phyloP scores from a whole-genome alignment of 352 stramenopile genomes.

The Pythium chondricola region DNA sequence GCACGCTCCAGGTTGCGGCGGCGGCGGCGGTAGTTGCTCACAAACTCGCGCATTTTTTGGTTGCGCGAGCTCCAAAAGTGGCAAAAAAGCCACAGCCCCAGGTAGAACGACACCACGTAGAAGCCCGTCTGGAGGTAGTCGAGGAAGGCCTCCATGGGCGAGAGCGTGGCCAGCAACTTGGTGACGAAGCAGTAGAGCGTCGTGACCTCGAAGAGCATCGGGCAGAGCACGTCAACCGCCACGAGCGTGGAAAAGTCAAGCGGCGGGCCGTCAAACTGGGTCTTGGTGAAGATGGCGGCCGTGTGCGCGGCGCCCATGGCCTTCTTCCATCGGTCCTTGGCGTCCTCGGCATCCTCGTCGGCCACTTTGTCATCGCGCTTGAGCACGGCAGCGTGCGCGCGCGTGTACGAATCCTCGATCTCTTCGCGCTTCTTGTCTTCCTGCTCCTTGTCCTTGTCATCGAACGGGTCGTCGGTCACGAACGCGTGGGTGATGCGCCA shows the following conservation, averaged over 20 bases:
- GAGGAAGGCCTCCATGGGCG: conserved; percentile 65
- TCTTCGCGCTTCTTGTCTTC: conserved; percentile 64
- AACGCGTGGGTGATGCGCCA: conserved; percentile 38
- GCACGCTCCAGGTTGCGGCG: conserved; percentile 70
- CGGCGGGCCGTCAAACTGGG: conserved; percentile 69
- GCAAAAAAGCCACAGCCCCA: conserved; percentile 74
- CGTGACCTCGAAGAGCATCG: conserved; percentile 71
- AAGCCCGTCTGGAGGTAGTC: conserved; percentile 79
- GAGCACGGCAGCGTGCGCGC: conserved; percentile 29
- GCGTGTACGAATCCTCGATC: conserved; percentile 35
- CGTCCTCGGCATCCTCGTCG: conserved; percentile 15
- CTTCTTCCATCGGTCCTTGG: conserved; percentile 65
- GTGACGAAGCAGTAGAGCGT: conserved; percentile 66
- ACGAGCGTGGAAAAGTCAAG: conserved; percentile 84
- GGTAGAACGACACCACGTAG: conserved; percentile 68
- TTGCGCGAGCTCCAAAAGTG: conserved; percentile 84
- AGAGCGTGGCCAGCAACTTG: conserved; percentile 54
- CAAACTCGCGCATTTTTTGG: conserved; percentile 83
- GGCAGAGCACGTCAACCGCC: conserved; percentile 77
- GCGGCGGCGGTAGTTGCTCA: conserved; percentile 79
- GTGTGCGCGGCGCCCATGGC: conserved; percentile 58
- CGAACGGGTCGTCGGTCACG: conserved; percentile 59
- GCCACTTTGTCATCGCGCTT: conserved; percentile 29
- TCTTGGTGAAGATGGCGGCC: conserved; percentile 67
- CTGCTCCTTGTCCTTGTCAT: conserved; percentile 67